These are phyloP conservation scores for Penicillium sp. DNA, from an alignment of 2,329 filamentous ascomycete genomes.

Conservation along the genomic window DNA sequence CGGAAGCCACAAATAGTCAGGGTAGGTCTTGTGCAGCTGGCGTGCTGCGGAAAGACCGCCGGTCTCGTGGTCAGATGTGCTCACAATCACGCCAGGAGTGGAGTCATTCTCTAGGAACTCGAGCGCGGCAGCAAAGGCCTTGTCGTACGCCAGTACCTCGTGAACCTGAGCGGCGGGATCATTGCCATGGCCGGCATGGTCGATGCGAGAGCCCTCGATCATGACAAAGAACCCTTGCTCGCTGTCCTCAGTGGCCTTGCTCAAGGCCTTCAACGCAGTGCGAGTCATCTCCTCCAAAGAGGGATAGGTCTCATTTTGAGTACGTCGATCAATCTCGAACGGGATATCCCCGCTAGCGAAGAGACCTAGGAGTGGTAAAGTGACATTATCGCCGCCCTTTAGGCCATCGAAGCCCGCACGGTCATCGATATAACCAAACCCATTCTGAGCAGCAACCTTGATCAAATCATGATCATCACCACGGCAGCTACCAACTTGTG, in stretches of 20 bases:
- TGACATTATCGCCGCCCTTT: slow-evolving; percentile 62
- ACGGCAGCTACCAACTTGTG: slow-evolving; percentile 76
- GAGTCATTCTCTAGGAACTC: slow-evolving; percentile 78
- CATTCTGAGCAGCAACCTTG: slow-evolving; percentile 69
- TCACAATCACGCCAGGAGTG: slow-evolving; percentile 73
- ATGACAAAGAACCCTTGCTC: slow-evolving; percentile 97
- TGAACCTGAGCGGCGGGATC: slow-evolving; percentile 81
- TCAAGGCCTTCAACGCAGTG: slow-evolving; percentile 76
- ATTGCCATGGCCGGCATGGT: slow-evolving; percentile 87
- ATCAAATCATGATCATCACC: slow-evolving; percentile 74
- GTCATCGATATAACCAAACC: slow-evolving; percentile 75
- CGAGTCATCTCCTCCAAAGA: slow-evolving; percentile 88
- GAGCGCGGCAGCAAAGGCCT: slow-evolving; percentile 75
- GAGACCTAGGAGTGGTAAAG: slow-evolving; percentile 82
- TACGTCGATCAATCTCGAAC: slow-evolving; percentile 86
- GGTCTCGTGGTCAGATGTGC: slow-evolving; percentile 94
- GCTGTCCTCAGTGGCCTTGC: slow-evolving; percentile 74
- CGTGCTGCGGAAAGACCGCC: slow-evolving; percentile 81
- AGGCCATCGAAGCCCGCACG: slow-evolving; percentile 75
- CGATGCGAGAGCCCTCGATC: slow-evolving; percentile 95
- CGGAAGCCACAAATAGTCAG: slow-evolving; percentile 78
- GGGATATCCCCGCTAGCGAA: slow-evolving; percentile 82
- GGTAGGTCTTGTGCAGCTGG: slow-evolving; percentile 55
- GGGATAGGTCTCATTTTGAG: slow-evolving; percentile 76
- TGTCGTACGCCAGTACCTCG: slow-evolving; percentile 94